Percentiles rank a stretch among this genome's conserved stretches.
phyloP scores from a whole-genome alignment of 1,284 basidiomycete genomes.

The Blastosporella zonata region DNA sequence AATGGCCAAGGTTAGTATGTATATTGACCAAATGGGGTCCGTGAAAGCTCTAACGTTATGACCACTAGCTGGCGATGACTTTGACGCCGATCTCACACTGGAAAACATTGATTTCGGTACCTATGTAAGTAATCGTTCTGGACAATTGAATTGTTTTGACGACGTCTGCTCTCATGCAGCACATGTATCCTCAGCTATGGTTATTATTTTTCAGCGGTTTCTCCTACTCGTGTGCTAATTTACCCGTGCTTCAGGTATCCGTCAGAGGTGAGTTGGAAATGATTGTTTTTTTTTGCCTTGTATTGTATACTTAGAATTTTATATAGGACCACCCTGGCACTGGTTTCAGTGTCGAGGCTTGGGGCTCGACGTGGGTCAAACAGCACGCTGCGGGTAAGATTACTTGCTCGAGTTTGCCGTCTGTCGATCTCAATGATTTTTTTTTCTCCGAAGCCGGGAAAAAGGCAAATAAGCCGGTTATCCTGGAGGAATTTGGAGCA shows the following conservation, averaged over 20 bases:
- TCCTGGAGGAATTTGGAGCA: conserved; percentile 57
- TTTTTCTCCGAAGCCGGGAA: conserved; percentile 42
- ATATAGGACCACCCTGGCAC: conserved; percentile 48
- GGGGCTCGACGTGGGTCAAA: conserved; percentile 55
- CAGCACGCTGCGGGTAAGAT: conserved; percentile 41
- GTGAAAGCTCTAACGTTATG: too few relatives aligned
- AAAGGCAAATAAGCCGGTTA: conserved; percentile 46
- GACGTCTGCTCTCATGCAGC: conserved; percentile 1
- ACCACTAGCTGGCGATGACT: conserved; percentile 56
- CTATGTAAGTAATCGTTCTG: conserved; percentile 20
- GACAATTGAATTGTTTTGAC: neutral
- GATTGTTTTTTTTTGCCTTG: too few relatives aligned
- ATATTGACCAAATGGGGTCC: too few relatives aligned
- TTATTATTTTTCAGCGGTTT: conserved; percentile 19
- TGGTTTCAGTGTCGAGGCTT: conserved; percentile 46
- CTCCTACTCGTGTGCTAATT: neutral
- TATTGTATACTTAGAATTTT: too few relatives aligned
- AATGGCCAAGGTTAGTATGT: conserved; percentile 51
- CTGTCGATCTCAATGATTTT: too few relatives aligned
- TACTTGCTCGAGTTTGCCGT: neutral
- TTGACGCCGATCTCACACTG: conserved; percentile 45
- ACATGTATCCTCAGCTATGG: conserved; percentile 55
- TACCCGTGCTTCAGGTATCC: too few relatives aligned
- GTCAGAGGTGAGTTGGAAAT: too few relatives aligned
- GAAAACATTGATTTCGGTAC: conserved; percentile 56